A percentile compares a stretch with the other conserved stretches of the same genome.
These are phyloP conservation scores for Cystobasidium tubakii DNA, from an alignment of 768 basidiomycete genomes.

Conservation along the genomic window DNA sequence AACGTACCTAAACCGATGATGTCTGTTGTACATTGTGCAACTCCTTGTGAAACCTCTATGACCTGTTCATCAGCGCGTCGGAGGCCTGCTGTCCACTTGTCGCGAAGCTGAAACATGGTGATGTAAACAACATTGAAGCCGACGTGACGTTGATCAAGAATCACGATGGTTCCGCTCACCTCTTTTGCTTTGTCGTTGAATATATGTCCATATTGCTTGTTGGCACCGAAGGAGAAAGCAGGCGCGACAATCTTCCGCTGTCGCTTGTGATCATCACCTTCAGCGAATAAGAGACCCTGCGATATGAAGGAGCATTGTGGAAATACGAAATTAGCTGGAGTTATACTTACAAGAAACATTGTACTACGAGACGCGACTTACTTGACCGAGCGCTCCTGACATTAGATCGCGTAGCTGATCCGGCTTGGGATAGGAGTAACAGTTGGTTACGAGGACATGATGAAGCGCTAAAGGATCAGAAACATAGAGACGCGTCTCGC, in stretches of 20 bases:
- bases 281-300: constrained; percentile 42
- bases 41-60: neutral
- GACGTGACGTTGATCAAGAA: neutral
- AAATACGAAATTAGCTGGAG: too few species aligned
- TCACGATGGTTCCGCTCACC: neutral
- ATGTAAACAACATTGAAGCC: neutral
- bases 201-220: constrained; percentile 36
- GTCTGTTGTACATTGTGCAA: constrained; percentile 7
- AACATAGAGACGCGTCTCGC: constrained; percentile 36
- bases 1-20: constrained; percentile 2
- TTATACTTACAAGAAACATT: too few species aligned
- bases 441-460: constrained; percentile 39
- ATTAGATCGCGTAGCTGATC: constrained; percentile 38
- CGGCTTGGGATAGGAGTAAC: constrained; percentile 42
- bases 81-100: neutral
- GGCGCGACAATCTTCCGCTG: constrained; percentile 41
- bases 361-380: too few species aligned
- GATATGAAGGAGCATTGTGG: neutral
- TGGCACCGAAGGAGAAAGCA: constrained; percentile 35
- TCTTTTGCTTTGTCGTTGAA: constrained; percentile 40
- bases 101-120: neutral
- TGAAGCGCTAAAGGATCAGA: constrained; percentile 39
- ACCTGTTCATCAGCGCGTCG: neutral
- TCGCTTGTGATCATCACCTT: constrained; percentile 40
- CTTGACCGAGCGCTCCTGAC: constrained; percentile 33